Conservation (phyloP, 257 asterid genomes). For the Perilla frutescens region DNA sequence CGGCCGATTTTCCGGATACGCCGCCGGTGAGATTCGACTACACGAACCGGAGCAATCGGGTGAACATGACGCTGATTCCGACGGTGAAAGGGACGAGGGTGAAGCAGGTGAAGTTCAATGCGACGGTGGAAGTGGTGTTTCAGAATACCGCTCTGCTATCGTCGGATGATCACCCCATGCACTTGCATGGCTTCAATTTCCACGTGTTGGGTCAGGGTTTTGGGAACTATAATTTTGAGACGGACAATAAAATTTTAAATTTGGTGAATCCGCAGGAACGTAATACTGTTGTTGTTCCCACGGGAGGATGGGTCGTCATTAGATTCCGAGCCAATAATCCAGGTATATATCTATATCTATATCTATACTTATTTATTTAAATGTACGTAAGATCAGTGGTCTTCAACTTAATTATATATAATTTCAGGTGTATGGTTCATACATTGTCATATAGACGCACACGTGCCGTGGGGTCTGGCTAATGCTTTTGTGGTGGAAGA, state of each 20-base stretch:
- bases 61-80: slow-evolving; percentile 30
- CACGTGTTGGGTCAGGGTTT: slow-evolving; percentile 58
- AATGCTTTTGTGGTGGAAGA: slow-evolving; percentile 65
- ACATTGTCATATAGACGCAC: slow-evolving; percentile 78
- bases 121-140: slow-evolving; percentile 54
- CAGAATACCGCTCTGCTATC: slow-evolving; percentile 57
- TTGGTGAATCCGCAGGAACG: slow-evolving; percentile 59
- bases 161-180: slow-evolving; percentile 63
- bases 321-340: slow-evolving; percentile 56
- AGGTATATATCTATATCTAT: slow-evolving; percentile 32
- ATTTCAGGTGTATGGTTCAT: slow-evolving; percentile 64
- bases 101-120: slow-evolving; percentile 49
- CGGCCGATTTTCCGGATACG: slow-evolving; percentile 52
- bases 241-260: slow-evolving; percentile 46
- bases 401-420: neutral
- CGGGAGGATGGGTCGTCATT: slow-evolving; percentile 65
- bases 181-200: slow-evolving; percentile 63
- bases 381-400: neutral
- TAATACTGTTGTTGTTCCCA: slow-evolving; percentile 61
- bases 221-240: slow-evolving; percentile 49
- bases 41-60: slow-evolving; percentile 36
- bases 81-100: slow-evolving; percentile 52
- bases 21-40: slow-evolving; percentile 61
- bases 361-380: neutral
- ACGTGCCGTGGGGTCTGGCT: slow-evolving; percentile 76